Evolutionary conservation across 2,329 filamentous ascomycete species (phyloP).

Genomic region (Fusarium sp.): DNA sequence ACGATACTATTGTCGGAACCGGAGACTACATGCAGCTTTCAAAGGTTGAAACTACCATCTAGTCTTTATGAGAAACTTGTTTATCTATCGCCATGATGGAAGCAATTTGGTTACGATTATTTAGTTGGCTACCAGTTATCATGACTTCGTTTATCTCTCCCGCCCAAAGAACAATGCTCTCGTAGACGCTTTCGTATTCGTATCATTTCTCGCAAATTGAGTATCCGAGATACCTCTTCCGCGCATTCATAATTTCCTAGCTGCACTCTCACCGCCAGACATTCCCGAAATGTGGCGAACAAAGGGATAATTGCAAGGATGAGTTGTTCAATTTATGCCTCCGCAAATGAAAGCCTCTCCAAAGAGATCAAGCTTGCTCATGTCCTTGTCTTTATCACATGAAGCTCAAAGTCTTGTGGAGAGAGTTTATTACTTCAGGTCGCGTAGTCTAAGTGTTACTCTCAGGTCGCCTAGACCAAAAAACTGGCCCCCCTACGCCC

Average conservation of each 20-base stretch:
- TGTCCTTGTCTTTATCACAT: constrained; percentile 8
- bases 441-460: too few relatives aligned
- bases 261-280: constrained; percentile 37
- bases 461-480: constrained; percentile 19
- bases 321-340: neutral
- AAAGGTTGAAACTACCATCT: neutral
- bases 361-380: neutral
- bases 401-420: constrained; percentile 14
- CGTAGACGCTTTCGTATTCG: constrained; percentile 49
- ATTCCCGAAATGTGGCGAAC: constrained; percentile 9
- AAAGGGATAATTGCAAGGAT: constrained; percentile 6
- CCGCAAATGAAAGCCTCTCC: constrained; percentile 2
- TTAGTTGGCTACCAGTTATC: neutral
- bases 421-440: constrained; percentile 8
- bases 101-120: neutral
- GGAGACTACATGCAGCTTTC: neutral
- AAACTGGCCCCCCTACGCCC: constrained; percentile 21
- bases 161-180: neutral
- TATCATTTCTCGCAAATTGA: constrained; percentile 38
- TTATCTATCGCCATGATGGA: neutral
- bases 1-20: neutral
- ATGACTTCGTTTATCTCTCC: neutral
- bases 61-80: neutral
- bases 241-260: constrained; percentile 12
- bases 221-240: constrained; percentile 26